Evolutionary conservation across 2,329 filamentous ascomycete genomes (phyloP).

Genomic region (Colletotrichum zoysiae): DNA sequence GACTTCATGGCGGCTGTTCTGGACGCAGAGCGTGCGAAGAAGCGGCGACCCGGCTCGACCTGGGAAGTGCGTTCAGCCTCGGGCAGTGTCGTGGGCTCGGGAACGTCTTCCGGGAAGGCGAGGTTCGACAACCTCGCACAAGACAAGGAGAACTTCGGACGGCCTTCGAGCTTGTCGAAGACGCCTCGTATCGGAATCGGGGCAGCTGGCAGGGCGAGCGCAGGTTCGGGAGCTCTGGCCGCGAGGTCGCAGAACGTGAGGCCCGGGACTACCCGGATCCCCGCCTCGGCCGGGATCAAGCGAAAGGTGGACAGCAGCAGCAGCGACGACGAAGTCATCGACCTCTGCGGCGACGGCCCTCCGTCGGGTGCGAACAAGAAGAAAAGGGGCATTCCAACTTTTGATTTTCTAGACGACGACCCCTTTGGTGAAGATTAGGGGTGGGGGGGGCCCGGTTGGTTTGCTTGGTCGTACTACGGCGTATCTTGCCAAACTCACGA

Average conservation of each 20-base stretch:
- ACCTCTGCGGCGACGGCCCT: constrained; percentile 26
- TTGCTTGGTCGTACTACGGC: background rate
- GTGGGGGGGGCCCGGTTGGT: background rate
- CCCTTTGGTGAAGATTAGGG: constrained; percentile 36
- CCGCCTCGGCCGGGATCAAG: constrained; percentile 12
- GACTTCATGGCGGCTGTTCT: constrained; percentile 27
- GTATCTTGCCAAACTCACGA: background rate
- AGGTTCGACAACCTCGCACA: constrained; percentile 10
- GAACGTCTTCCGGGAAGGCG: constrained; percentile 18
- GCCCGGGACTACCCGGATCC: background rate
- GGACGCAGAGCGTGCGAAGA: constrained; percentile 10
- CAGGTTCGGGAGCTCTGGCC: background rate
- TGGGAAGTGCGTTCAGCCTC: constrained; percentile 25
- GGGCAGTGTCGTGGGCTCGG: constrained; percentile 19
- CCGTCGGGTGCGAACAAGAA: constrained; percentile 15
- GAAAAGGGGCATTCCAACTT: constrained; percentile 7
- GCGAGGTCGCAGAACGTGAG: constrained; percentile 22
- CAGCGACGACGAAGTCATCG: constrained; percentile 32
- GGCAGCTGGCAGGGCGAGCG: background rate
- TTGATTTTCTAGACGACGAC: constrained; percentile 29
- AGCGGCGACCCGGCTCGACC: constrained; percentile 15
- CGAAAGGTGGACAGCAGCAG: constrained; percentile 17
- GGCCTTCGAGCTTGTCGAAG: background rate
- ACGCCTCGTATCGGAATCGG: background rate
- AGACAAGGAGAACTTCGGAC: constrained; percentile 16